Percentiles rank a stretch among this genome's conserved stretches.
Conservation (phyloP, 306 rosid species). For the Pueraria montana region DNA sequence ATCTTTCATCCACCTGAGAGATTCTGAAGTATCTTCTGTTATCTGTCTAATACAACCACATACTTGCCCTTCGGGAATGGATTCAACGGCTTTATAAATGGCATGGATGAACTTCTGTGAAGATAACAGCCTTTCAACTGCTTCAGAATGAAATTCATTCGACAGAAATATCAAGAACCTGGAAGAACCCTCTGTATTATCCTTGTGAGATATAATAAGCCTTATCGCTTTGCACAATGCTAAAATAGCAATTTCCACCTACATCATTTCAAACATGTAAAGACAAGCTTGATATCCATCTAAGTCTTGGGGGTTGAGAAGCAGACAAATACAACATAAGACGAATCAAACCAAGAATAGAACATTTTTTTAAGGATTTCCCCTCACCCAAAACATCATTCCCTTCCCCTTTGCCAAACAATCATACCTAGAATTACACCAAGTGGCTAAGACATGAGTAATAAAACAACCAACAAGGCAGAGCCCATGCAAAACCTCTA, state of each 20-base stretch:
- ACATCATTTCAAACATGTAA: conserved; percentile 57
- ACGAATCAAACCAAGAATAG: conserved; percentile 29
- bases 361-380: neutral
- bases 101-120: conserved; percentile 67
- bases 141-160: conserved; percentile 61
- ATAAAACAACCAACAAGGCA: conserved; percentile 32
- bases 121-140: conserved; percentile 75
- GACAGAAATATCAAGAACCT: conserved; percentile 61
- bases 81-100: conserved; percentile 65
- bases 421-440: conserved; percentile 28
- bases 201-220: conserved; percentile 53
- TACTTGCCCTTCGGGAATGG: conserved; percentile 92
- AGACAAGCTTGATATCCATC: conserved; percentile 41
- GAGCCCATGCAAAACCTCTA: conserved; percentile 34
- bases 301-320: neutral
- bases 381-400: conserved; percentile 1
- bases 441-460: conserved; percentile 17
- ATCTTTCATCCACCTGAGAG: conserved; percentile 73
- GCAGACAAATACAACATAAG: conserved; percentile 9
- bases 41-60: conserved; percentile 70
- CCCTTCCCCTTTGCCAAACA: conserved; percentile 31
- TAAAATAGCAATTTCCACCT: conserved; percentile 76
- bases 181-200: conserved; percentile 52
- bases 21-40: conserved; percentile 71
- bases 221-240: conserved; percentile 86